These are phyloP conservation scores for Coemansia sp. DNA, from an alignment of 192 early-diverging fungal species.

Conservation along the genomic window DNA sequence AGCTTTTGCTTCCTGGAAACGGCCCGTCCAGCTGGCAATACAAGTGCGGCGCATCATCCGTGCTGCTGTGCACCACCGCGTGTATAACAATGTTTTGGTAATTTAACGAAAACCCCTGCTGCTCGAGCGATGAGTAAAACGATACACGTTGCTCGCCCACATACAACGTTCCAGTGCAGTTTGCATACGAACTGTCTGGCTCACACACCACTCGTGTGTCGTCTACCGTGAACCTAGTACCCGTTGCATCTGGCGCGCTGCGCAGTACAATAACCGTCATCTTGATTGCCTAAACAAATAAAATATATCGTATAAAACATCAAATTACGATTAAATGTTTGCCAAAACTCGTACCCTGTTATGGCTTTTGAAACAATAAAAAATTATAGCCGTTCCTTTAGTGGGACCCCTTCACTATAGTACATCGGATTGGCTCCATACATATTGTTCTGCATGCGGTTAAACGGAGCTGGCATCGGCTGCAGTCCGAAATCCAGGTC, in stretches of 20 bases:
- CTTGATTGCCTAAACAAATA: background rate
- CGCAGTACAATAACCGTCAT: background rate
- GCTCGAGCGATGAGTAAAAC: conserved; percentile 4
- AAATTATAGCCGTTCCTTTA: background rate
- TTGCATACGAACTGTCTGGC: conserved; percentile 12
- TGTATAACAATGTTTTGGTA: conserved; percentile 40
- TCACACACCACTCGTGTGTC: conserved; percentile 11
- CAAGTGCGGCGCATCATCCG: conserved; percentile 8
- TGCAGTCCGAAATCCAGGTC: background rate
- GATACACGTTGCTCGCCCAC: conserved; percentile 17
- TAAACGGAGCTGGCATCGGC: background rate
- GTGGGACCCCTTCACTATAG: background rate
- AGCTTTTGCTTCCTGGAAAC: conserved; percentile 10
- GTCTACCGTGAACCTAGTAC: background rate
- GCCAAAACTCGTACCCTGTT: background rate
- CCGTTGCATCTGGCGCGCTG: background rate
- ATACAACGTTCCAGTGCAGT: conserved; percentile 16
- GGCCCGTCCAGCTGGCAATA: conserved; percentile 41
- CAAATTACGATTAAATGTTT: background rate
- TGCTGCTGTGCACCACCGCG: conserved; percentile 16
- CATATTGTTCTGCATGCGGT: background rate
- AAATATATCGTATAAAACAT: too few species aligned
- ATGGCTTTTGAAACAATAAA: background rate
- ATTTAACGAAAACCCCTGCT: conserved; percentile 20
- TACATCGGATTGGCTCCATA: conserved; percentile 1